phyloP scores from a whole-genome alignment of 2,329 filamentous ascomycete genomes.

The Clarireedia homoeocarpa region DNA sequence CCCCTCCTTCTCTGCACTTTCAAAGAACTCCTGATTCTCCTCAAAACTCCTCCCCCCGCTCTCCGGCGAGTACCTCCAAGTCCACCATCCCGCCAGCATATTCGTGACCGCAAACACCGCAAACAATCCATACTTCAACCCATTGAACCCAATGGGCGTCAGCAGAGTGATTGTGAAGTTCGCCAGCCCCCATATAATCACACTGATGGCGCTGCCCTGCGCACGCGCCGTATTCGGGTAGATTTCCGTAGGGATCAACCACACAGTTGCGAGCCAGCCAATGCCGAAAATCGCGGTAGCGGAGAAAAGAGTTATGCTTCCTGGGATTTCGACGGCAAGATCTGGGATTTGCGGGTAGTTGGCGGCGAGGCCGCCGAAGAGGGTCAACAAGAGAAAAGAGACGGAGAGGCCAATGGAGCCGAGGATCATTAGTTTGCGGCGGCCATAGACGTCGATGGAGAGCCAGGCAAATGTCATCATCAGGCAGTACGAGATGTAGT shows the following conservation, averaged over 20 bases:
- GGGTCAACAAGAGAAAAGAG: slow-evolving; percentile 43
- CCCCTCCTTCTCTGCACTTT: slow-evolving; percentile 39
- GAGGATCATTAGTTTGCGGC: slow-evolving; percentile 44
- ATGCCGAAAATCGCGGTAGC: slow-evolving; percentile 54
- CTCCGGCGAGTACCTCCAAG: slow-evolving; percentile 48
- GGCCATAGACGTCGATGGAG: slow-evolving; percentile 47
- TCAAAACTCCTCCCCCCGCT: slow-evolving; percentile 49
- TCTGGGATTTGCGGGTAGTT: slow-evolving; percentile 34
- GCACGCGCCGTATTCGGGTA: slow-evolving; percentile 52
- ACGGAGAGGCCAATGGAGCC: slow-evolving; percentile 41
- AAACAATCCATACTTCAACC: slow-evolving; percentile 49
- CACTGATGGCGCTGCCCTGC: slow-evolving; percentile 59
- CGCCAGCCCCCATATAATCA: slow-evolving; percentile 53
- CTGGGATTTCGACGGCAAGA: slow-evolving; percentile 40
- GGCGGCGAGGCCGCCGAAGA: slow-evolving; percentile 42
- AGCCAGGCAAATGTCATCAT: slow-evolving; percentile 54
- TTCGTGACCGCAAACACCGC: slow-evolving; percentile 49
- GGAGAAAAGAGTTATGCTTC: slow-evolving; percentile 44
- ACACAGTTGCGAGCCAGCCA: slow-evolving; percentile 51
- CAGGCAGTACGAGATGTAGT: slow-evolving; percentile 53
- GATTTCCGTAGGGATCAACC: slow-evolving; percentile 52
- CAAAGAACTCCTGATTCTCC: slow-evolving; percentile 40
- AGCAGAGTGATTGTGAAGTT: slow-evolving; percentile 41
- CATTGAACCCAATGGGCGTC: slow-evolving; percentile 54
- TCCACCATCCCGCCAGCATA: slow-evolving; percentile 40